Evolutionary conservation across 163 green algal species (phyloP).

Genomic region (Chloromonas sp.): DNA sequence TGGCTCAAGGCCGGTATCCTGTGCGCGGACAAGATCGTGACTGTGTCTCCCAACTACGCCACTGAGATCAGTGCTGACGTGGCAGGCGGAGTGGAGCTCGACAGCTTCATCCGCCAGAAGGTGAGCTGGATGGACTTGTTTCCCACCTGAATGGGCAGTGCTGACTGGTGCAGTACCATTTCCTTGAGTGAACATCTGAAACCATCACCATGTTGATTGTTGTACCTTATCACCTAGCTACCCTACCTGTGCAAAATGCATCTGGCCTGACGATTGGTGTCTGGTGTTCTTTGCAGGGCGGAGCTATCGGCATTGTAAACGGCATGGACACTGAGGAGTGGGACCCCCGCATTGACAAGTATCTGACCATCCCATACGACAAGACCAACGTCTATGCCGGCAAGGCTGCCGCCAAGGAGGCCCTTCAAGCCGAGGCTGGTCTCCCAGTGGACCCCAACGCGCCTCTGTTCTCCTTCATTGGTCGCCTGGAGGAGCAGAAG

Average conservation of each 20-base stretch:
- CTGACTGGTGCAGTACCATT: neutral
- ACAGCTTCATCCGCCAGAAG: conserved; percentile 48
- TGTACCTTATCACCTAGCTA: too few relatives aligned
- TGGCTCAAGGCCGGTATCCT: conserved; percentile 82
- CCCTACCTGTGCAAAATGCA: too few relatives aligned
- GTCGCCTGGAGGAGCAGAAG: conserved; percentile 96
- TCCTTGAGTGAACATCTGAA: too few relatives aligned
- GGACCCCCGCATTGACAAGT: conserved; percentile 89
- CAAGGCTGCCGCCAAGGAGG: conserved; percentile 89
- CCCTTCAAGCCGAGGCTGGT: conserved; percentile 30
- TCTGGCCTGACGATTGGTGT: too few relatives aligned
- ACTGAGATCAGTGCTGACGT: conserved; percentile 70
- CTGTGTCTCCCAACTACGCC: conserved; percentile 92
- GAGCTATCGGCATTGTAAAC: conserved; percentile 92
- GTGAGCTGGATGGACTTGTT: conserved; percentile 5
- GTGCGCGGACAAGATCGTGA: conserved; percentile 76
- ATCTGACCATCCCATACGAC: conserved; percentile 87
- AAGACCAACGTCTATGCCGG: conserved; percentile 54
- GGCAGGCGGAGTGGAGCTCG: conserved; percentile 67
- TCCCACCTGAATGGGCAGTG: neutral
- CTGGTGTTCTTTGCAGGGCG: conserved; percentile 24
- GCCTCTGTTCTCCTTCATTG: conserved; percentile 90
- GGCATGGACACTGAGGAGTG: conserved; percentile 88
- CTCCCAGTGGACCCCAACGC: conserved; percentile 64
- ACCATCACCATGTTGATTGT: too few relatives aligned